phyloP scores from a whole-genome alignment of 495 filamentous ascomycete genomes.

The Penicillium malachiteum region DNA sequence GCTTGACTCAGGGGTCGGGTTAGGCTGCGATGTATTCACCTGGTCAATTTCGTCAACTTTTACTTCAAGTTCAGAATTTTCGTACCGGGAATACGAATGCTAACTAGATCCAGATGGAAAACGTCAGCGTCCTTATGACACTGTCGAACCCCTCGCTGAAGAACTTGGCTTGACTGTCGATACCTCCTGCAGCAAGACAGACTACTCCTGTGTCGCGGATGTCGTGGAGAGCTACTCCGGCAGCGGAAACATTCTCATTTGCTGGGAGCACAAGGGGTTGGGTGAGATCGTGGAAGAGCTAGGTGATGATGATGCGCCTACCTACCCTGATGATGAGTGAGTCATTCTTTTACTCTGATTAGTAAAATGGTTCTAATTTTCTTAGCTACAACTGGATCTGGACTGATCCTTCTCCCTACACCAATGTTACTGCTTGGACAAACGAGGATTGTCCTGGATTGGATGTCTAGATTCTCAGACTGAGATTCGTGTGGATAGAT shows the following conservation, averaged over 20 bases:
- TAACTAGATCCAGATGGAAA: slow-evolving; percentile 40
- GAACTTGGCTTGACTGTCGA: slow-evolving; percentile 54
- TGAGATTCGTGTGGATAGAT: background rate
- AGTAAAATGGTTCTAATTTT: too few species aligned
- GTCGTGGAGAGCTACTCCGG: slow-evolving; percentile 44
- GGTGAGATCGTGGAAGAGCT: slow-evolving; percentile 45
- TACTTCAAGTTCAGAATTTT: too few species aligned
- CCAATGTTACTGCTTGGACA: slow-evolving; percentile 11
- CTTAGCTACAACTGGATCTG: slow-evolving; percentile 27
- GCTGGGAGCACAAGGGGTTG: slow-evolving; percentile 55
- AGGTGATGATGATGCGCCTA: slow-evolving; percentile 39
- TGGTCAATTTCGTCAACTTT: too few species aligned
- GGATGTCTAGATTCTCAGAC: slow-evolving; percentile 8
- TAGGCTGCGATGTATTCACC: too few species aligned
- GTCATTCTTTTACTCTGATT: slow-evolving; percentile 1
- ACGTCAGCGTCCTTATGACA: slow-evolving; percentile 49
- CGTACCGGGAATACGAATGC: too few species aligned
- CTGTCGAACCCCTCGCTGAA: slow-evolving; percentile 49
- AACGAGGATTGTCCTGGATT: slow-evolving; percentile 26
- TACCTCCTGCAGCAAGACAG: slow-evolving; percentile 48
- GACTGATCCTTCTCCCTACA: slow-evolving; percentile 29
- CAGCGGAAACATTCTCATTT: slow-evolving; percentile 54
- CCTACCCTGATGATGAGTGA: slow-evolving; percentile 31
- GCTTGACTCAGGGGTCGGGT: too few species aligned
- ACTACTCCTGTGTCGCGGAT: slow-evolving; percentile 45